phyloP scores from a whole-genome alignment of 192 early-diverging fungal genomes.

The Pecoramyces ruminantium region DNA sequence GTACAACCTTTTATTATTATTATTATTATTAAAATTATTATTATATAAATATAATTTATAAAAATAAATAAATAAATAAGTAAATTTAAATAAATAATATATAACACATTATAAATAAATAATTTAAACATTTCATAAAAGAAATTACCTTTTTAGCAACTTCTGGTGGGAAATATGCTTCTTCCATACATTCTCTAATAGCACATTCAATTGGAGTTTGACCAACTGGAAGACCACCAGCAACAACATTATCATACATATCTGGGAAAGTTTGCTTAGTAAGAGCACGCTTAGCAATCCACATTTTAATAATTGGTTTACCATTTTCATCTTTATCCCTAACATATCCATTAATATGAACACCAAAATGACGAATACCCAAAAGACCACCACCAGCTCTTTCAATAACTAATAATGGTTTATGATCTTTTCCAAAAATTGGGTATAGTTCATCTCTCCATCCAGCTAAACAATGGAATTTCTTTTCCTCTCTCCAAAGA shows the following conservation, averaged over 20 bases:
- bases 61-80: too few relatives aligned
- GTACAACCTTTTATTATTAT: conserved; percentile 9
- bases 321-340: conserved; percentile 7
- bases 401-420: conserved; percentile 46
- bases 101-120: too few relatives aligned
- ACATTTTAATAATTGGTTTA: conserved; percentile 43
- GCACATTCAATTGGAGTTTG: conserved; percentile 41
- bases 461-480: not conserved
- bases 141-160: conserved; percentile 21
- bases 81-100: too few relatives aligned
- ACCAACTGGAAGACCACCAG: conserved; percentile 57
- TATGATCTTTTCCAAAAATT: not conserved
- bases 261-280: conserved; percentile 82
- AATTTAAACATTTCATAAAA: too few relatives aligned
- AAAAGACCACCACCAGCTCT: conserved; percentile 60
- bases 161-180: conserved; percentile 47
- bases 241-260: conserved; percentile 52
- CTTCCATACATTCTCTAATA: conserved; percentile 80
- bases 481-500: not conserved
- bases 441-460: not conserved
- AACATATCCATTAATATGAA: conserved; percentile 72
- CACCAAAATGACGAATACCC: conserved; percentile 73
- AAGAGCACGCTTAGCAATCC: conserved; percentile 62
- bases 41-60: too few relatives aligned
- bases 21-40: too few relatives aligned